Base-by-base conservation (phyloP, 139 green algal genomes). In the Haematococcus lacustris region DNA sequence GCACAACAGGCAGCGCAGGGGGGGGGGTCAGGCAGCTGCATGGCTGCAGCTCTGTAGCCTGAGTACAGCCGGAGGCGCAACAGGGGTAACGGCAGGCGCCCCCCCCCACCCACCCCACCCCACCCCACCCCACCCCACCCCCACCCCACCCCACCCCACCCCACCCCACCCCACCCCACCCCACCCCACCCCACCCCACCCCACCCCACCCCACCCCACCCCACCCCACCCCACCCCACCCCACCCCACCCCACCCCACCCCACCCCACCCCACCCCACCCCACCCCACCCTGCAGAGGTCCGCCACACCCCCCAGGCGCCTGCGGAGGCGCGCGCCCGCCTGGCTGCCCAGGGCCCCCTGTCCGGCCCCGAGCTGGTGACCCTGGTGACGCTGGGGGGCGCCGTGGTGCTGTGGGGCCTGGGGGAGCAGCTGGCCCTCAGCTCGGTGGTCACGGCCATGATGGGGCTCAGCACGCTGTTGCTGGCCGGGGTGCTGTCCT, bases 391-490 rank as follows among this genome's bases (percentile, higher is more conserved):
- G 35, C 96, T 99, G 84, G 81, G 72, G 3, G 63, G 81, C 26
- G 94, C 95, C 1, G 88, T 99, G 7, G 78, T 83, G 23, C 82
- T 99, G 38, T 99, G 95, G 95, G 84, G 98, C 40, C 50, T 73
- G 67, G 64, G 30, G 1, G 35, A 65, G 71, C 23, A 34, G 0
- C 88, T 98, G 47, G 88, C 90, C 70, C 98, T 92, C 77, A 86
- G 84, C 68, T 82, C 91, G 0, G 93, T 97, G 34, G 83, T 94
- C 34, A 90, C 93, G 3, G 94, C 93, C 37, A 97, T 99, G 94
- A 79, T 98, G 60, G 94, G 89, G 3, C 86, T 99, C 7, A 89
- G 70, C 71, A 74, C 87, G n/a, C 88, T 98, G 78, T 85, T 99
- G 34, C 76, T 78, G 43, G 93, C 83, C 0, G 93, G 93, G 50